Base-by-base conservation (phyloP, 805 yeast genomes). In the Candida maris region DNA sequence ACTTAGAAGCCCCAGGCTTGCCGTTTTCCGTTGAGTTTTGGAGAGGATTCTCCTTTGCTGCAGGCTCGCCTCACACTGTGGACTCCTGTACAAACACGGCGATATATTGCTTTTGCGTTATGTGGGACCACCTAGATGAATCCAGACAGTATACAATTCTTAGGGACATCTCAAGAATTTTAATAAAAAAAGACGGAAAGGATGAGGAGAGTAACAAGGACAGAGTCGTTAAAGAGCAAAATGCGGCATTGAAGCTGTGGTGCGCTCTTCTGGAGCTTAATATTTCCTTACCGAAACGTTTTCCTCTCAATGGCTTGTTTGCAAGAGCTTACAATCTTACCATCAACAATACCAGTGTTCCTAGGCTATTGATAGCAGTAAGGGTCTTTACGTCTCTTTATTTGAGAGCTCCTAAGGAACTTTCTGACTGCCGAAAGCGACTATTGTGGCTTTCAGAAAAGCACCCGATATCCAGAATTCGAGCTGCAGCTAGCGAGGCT, bases 301-400 rank as follows among this genome's bases (percentile, higher is more conserved):
- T 62, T 28, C 49, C 54, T 18, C 48, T 57, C 14, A 49, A 61
- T 24, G 57, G 64, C 1, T 52, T 79, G 4, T 74, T 64, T 30
- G 63, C 73, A 1, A 59, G 77, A 20, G 56, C 73, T 4, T 77
- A 68, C 60, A 81, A 81, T 49, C 54, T 77, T 22, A 81, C 79
- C 36, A 58, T 81, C 22, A 71, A 70, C 39, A 71, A 77, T 1
- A 51, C 64, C 4, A 67, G 65, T 34, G 30, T 62, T 6, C 38
- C 56, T 0, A 54, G 78, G 27, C 42, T 77, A 1, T 46, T 55
- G 1, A 46, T 64, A 10, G 69, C 71, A 0, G 50, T 78, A 4
- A 57, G 63, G 34, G 42, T 77, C 0, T 70, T 80, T 43, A 70
- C 68, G 5, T 59, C 61, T 28, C 37, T 79, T 21, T 49, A 49